Percentiles rank a stretch among this genome's conserved stretches.
Conservation (phyloP, 371 early-diverging fungal genomes). For the Mucor sp. region DNA sequence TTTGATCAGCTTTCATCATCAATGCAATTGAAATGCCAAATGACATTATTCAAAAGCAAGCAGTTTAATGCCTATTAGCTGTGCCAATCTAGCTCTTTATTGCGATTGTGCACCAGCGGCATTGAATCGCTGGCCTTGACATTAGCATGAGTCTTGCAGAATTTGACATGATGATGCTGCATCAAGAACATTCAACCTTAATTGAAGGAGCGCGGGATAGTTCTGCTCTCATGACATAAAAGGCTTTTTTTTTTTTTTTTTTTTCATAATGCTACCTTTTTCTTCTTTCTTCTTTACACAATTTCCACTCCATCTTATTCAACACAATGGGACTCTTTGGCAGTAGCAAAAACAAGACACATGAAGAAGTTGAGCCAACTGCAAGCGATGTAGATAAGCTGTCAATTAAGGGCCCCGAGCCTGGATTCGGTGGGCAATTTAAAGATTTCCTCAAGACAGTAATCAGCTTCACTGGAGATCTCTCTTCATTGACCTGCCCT, state of each 20-base stretch:
- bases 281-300: neutral
- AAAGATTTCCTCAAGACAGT: constrained; percentile 62
- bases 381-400: constrained; percentile 43
- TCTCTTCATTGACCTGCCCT: constrained; percentile 77
- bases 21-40: neutral
- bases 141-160: neutral
- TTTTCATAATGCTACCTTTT: neutral
- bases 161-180: neutral
- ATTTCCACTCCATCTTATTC: neutral
- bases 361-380: constrained; percentile 30
- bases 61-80: neutral
- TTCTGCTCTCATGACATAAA: neutral
- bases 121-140: no score
- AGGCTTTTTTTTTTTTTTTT: neutral
- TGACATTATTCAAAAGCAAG: neutral
- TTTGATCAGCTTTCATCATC: neutral
- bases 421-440: constrained; percentile 43
- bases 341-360: constrained; percentile 9
- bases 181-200: neutral
- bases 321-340: constrained; percentile 13
- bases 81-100: neutral
- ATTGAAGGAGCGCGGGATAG: neutral
- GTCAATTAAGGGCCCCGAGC: constrained; percentile 39
- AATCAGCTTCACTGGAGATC: constrained; percentile 78
- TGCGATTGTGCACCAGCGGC: neutral